Conservation (phyloP, 768 basidiomycete genomes). For the Fomitopsis serialis region DNA sequence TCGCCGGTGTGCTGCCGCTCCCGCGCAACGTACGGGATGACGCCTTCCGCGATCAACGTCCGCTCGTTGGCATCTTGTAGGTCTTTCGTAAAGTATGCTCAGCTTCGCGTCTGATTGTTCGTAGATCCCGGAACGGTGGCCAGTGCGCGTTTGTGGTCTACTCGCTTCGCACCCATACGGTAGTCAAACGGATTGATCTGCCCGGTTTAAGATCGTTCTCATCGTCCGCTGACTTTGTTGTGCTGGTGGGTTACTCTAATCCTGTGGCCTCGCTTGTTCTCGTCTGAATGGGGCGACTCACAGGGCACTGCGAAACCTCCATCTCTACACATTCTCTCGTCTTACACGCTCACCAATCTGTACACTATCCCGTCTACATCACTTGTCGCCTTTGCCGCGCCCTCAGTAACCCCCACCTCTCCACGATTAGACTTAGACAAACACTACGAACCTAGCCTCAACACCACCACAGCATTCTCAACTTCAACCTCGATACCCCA, state of each 20-base stretch:
- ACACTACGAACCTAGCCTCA: background rate
- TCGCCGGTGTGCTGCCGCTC: constrained; percentile 38
- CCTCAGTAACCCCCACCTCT: constrained; percentile 32
- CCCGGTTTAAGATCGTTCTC: constrained; percentile 39
- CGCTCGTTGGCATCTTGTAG: constrained; percentile 31
- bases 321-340: constrained; percentile 50
- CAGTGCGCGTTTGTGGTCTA: constrained; percentile 33
- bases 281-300: background rate
- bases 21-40: constrained; percentile 22
- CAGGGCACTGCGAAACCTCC: constrained; percentile 57
- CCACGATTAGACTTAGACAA: constrained; percentile 29
- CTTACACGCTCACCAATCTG: constrained; percentile 46
- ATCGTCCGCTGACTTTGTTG: constrained; percentile 44
- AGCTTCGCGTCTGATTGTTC: background rate
- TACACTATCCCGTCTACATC: constrained; percentile 42
- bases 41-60: constrained; percentile 26
- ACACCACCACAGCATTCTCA: background rate
- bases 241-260: constrained; percentile 42
- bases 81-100: constrained; percentile 10
- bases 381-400: constrained; percentile 39
- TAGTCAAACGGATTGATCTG: constrained; percentile 43
- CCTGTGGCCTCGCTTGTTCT: background rate
- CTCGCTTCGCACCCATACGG: constrained; percentile 42
- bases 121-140: constrained; percentile 15
- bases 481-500: constrained; percentile 22